Conservation (phyloP, 208 protist genomes). For the Crithidia thermophila region DNA sequence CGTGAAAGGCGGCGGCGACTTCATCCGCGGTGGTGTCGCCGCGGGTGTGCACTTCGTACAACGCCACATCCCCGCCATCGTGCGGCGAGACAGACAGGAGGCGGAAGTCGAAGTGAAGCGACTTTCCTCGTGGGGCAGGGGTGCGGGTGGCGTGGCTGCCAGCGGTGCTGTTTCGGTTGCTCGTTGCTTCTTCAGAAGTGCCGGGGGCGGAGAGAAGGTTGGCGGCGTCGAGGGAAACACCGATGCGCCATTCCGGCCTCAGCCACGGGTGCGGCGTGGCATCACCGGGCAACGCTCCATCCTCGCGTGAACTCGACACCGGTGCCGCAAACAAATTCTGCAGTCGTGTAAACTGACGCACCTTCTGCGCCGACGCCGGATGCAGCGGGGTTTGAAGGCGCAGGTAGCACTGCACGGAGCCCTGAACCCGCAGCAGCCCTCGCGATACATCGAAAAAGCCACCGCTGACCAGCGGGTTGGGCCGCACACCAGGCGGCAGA, state of each 20-base stretch:
- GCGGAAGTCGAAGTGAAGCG: constrained; percentile 33
- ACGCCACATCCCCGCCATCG: constrained; percentile 41
- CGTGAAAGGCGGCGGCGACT: constrained; percentile 60
- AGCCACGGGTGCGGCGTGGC: constrained; percentile 38
- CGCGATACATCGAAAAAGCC: constrained; percentile 41
- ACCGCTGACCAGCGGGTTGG: constrained; percentile 30
- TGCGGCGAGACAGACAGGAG: constrained; percentile 41
- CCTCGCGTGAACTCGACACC: neutral
- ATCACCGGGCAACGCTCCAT: neutral
- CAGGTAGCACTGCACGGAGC: constrained; percentile 17
- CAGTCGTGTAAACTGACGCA: constrained; percentile 21
- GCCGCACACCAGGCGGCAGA: constrained; percentile 17
- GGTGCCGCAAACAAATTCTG: constrained; percentile 11
- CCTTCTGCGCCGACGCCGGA: constrained; percentile 19
- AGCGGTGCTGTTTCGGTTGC: neutral
- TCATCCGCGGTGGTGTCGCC: constrained; percentile 64
- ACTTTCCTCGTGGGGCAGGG: constrained; percentile 16
- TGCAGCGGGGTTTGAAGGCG: constrained; percentile 18
- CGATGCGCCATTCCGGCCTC: constrained; percentile 18
- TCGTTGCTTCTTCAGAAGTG: too few species aligned
- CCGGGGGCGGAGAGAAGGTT: constrained; percentile 24
- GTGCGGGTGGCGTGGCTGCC: neutral
- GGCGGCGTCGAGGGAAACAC: constrained; percentile 29
- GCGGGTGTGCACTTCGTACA: constrained; percentile 68
- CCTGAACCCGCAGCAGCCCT: constrained; percentile 25